Conservation (phyloP, 2,329 filamentous ascomycete genomes). For the Penicillium capsulatum region DNA sequence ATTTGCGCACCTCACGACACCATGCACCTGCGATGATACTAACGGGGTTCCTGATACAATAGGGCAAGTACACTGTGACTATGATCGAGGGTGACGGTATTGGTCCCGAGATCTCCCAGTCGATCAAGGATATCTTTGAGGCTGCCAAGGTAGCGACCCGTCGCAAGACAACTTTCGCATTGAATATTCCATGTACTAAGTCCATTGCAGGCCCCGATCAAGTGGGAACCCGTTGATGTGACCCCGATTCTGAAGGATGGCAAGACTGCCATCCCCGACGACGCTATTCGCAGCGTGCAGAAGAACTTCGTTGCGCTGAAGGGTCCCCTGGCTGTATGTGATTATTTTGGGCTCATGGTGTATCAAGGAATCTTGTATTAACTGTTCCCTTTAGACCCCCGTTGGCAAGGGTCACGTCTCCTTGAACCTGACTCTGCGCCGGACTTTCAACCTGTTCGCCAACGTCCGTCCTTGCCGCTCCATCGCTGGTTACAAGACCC, state of each 20-base stretch:
- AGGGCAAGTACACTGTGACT: conserved; percentile 95
- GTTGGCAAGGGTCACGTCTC: conserved; percentile 99
- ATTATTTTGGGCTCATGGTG: conserved; percentile 4
- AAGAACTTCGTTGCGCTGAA: conserved; percentile 97
- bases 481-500: conserved; percentile 95
- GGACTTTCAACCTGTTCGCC: conserved; percentile 99
- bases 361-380: conserved; percentile 21
- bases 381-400: conserved; percentile 61
- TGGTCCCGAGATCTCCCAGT: conserved; percentile 94
- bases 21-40: conserved; percentile 13
- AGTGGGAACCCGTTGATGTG: conserved; percentile 97
- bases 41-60: conserved; percentile 14
- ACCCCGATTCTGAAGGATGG: conserved; percentile 90
- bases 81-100: conserved; percentile 99
- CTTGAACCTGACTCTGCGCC: conserved; percentile 94
- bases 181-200: conserved; percentile 26
- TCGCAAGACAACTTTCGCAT: conserved; percentile 2
- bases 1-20: conserved; percentile 4
- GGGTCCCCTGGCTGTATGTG: conserved; percentile 85
- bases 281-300: conserved; percentile 86
- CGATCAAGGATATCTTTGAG: conserved; percentile 97
- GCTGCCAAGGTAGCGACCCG: conserved; percentile 70
- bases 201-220: conserved; percentile 68
- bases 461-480: conserved; percentile 98
- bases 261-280: conserved; percentile 90